phyloP scores from a whole-genome alignment of 768 basidiomycete genomes.

The Boletellus sp. region DNA sequence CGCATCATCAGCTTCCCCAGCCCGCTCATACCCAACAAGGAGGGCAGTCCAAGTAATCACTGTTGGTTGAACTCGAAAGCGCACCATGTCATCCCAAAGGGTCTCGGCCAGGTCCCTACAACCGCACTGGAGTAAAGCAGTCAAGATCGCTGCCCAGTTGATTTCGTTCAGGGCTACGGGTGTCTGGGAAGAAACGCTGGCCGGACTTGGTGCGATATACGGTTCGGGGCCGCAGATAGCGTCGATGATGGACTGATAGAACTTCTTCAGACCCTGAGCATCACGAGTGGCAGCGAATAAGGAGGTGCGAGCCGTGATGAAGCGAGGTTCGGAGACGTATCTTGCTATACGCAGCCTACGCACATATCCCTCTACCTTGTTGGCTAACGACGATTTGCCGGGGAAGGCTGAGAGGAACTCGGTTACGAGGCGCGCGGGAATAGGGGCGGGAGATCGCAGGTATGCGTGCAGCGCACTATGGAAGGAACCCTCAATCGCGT shows the following conservation, averaged over 20 bases:
- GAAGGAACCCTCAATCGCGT: constrained; percentile 59
- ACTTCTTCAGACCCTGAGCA: constrained; percentile 34
- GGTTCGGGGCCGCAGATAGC: constrained; percentile 50
- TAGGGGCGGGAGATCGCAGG: constrained; percentile 35
- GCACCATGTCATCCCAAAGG: constrained; percentile 66
- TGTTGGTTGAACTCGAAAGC: constrained; percentile 47
- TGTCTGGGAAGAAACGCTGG: constrained; percentile 35
- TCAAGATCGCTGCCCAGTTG: constrained; percentile 64
- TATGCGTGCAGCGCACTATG: constrained; percentile 47
- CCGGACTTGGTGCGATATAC: constrained; percentile 48
- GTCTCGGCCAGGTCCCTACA: constrained; percentile 54
- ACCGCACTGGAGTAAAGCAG: constrained; percentile 56
- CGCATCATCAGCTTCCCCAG: constrained; percentile 50
- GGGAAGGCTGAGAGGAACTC: constrained; percentile 40
- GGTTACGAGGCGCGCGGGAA: constrained; percentile 34
- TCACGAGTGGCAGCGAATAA: constrained; percentile 40
- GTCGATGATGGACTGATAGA: constrained; percentile 50
- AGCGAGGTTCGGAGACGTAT: constrained; percentile 46
- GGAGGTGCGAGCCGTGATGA: constrained; percentile 48
- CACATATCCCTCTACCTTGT: constrained; percentile 44
- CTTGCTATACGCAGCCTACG: constrained; percentile 49
- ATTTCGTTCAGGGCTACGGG: constrained; percentile 52
- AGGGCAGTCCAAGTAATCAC: constrained; percentile 68
- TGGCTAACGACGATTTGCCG: constrained; percentile 33
- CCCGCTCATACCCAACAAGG: constrained; percentile 56